Evolutionary conservation across 164 flowering plant species (phyloP), one percentile per base, ranked within the genome.

Genomic region (Chimonanthus salicifolius): DNA sequence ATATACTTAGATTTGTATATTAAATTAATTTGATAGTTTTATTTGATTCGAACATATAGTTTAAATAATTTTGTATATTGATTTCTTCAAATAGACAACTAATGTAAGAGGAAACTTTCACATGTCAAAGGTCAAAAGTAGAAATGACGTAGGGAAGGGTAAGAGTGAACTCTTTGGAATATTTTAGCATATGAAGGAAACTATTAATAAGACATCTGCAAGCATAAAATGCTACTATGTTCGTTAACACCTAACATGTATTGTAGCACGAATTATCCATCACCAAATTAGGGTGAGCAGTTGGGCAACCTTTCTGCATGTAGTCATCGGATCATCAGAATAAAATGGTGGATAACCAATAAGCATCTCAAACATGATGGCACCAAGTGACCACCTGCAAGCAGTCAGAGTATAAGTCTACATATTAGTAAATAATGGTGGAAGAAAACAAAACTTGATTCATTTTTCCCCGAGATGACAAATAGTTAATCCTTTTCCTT

Each of bases 361-460:
- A 77, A 87, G 90, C 90, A 87, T 87, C 79, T 87, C 90, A 78
- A 83, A 87, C 90, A 87, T 83, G 69, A 87, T 87, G 67, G 90
- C 90, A 33, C 90, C 90, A n/a, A 87, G 81, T 4, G 90, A 85
- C 90, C 90, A 87, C 90, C 90, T 87, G 84, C 75, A 73, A 69
- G 74, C 51, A 69, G 21, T 20, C 62, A 18, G 44, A 65, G 50
- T 33, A 65, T 66, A 49, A 73, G 21, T 20, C 11, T 66, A 66
- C 6, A 46, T 9, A 46, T 13, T 44, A 21, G 66, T 5, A 13
- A 4, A 7, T 51, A 16, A 69, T 6, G 16, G 7, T 45, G 7
- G n/a, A 6, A 62, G 50, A 4, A 11, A 50, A 7, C 2, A 69
- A n/a, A 18, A 7, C 11, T 4, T 54, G 16, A 13, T 10, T 54